A percentile compares a stretch with the other conserved stretches of the same genome.
Conservation (phyloP, 2,329 filamentous ascomycete genomes). For the Clarireedia paspali region DNA sequence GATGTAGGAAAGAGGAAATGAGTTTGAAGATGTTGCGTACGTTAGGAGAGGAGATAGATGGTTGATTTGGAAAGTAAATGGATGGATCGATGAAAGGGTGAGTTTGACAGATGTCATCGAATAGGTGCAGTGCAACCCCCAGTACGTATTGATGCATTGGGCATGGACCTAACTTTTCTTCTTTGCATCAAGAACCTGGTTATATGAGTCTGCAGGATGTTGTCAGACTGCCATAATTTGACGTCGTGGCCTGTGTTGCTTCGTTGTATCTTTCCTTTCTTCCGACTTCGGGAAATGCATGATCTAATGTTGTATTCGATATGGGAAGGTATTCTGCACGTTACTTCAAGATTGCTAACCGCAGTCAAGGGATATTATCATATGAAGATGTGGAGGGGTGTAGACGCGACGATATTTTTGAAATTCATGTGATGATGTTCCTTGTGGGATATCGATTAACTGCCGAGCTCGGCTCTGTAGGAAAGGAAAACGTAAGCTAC, state of each 20-base stretch:
- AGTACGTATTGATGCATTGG: background rate
- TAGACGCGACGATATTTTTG: no score
- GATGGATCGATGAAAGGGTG: background rate
- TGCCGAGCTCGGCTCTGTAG: no score
- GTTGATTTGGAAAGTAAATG: background rate
- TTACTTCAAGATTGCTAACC: background rate
- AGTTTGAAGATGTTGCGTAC: background rate
- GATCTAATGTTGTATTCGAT: background rate
- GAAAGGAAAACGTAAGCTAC: no score
- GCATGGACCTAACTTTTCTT: background rate
- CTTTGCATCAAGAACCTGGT: background rate
- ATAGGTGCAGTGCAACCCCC: background rate
- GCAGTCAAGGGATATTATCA: no score
- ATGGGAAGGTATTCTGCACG: background rate
- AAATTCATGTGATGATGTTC: no score
- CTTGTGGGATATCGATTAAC: no score
- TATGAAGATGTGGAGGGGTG: no score
- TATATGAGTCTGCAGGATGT: background rate
- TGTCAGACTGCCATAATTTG: constrained; percentile 1
- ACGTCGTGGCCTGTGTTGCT: background rate
- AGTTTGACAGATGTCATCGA: background rate
- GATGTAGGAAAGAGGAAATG: background rate
- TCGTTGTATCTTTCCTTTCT: constrained; percentile 7
- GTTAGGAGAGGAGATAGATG: background rate
- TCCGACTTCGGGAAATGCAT: constrained; percentile 1